Percentiles rank a stretch among this genome's conserved stretches.
These are phyloP conservation scores for Puya raimondii DNA, from an alignment of 176 grass and related monocot species.

Conservation along the genomic window DNA sequence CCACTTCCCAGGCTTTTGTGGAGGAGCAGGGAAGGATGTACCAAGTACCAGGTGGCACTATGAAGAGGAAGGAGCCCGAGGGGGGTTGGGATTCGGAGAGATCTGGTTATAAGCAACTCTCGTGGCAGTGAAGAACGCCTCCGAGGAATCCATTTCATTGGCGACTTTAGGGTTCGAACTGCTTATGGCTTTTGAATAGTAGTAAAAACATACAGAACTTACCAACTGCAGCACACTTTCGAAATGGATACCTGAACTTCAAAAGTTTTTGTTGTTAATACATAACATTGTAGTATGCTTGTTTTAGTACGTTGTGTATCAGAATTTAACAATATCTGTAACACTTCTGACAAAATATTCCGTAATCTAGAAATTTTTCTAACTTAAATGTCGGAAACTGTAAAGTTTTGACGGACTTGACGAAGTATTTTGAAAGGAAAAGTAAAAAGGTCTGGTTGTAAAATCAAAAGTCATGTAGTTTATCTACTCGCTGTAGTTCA, in stretches of 20 bases:
- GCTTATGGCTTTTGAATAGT: slow-evolving; percentile 13
- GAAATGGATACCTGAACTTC: slow-evolving; percentile 4
- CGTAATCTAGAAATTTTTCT: too few relatives aligned
- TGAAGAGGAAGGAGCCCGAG: slow-evolving; percentile 82
- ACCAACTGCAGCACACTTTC: not conserved
- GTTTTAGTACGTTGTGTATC: not conserved
- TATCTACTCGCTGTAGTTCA: too few relatives aligned
- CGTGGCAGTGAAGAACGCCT: slow-evolving; percentile 43
- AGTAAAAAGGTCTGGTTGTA: too few relatives aligned
- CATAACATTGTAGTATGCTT: not conserved
- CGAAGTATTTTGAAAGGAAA: too few relatives aligned
- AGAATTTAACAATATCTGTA: not conserved
- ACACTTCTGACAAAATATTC: not conserved
- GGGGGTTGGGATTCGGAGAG: slow-evolving; percentile 69
- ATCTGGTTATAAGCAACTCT: slow-evolving; percentile 53
- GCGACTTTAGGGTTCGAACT: slow-evolving; percentile 24
- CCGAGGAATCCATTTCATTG: slow-evolving; percentile 8
- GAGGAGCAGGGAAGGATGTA: slow-evolving; percentile 66
- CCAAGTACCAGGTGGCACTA: slow-evolving; percentile 36
- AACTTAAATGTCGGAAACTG: too few relatives aligned
- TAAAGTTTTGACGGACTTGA: too few relatives aligned
- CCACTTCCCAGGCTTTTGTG: slow-evolving; percentile 35
- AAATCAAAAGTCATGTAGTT: too few relatives aligned
- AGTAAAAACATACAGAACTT: not conserved
- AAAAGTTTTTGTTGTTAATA: too few relatives aligned